These are phyloP conservation scores for Leishmania lainsoni DNA, from an alignment of 208 protist species.

Conservation along the genomic window DNA sequence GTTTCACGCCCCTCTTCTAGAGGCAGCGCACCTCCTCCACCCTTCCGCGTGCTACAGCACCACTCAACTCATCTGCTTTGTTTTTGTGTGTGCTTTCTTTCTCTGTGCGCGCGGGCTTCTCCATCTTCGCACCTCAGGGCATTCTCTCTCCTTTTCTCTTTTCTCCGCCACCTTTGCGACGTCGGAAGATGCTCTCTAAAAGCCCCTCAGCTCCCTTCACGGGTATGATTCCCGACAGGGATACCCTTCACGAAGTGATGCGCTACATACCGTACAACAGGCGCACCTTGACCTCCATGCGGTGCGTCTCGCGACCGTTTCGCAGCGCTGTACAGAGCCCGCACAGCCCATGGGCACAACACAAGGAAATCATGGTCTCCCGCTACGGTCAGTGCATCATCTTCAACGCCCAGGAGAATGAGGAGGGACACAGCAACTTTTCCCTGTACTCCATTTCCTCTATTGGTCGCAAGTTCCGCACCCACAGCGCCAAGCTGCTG, in stretches of 20 bases:
- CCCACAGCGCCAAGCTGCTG: slow-evolving; percentile 64
- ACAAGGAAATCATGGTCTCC: slow-evolving; percentile 83
- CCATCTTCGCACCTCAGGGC: background rate
- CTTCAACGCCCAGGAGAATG: slow-evolving; percentile 80
- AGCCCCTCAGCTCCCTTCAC: slow-evolving; percentile 50
- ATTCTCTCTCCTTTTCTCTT: background rate
- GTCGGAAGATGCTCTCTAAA: slow-evolving; percentile 44
- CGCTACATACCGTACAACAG: slow-evolving; percentile 85
- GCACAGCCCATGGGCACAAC: slow-evolving; percentile 59
- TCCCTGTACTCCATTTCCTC: slow-evolving; percentile 70
- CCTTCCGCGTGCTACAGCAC: background rate
- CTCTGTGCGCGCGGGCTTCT: background rate
- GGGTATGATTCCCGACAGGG: slow-evolving; percentile 60
- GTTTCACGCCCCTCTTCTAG: background rate
- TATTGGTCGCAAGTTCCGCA: slow-evolving; percentile 80
- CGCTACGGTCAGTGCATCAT: slow-evolving; percentile 77
- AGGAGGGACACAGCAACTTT: slow-evolving; percentile 64
- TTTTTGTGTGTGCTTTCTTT: background rate
- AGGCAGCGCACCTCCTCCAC: background rate
- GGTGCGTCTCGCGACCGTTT: slow-evolving; percentile 79
- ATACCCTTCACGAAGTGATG: slow-evolving; percentile 72
- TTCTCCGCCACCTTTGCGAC: background rate
- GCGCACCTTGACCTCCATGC: slow-evolving; percentile 79
- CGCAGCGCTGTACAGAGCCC: slow-evolving; percentile 75
- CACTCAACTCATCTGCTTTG: background rate